Base-by-base conservation (phyloP, 2,329 filamentous ascomycete species). In the Dothistroma pini region DNA sequence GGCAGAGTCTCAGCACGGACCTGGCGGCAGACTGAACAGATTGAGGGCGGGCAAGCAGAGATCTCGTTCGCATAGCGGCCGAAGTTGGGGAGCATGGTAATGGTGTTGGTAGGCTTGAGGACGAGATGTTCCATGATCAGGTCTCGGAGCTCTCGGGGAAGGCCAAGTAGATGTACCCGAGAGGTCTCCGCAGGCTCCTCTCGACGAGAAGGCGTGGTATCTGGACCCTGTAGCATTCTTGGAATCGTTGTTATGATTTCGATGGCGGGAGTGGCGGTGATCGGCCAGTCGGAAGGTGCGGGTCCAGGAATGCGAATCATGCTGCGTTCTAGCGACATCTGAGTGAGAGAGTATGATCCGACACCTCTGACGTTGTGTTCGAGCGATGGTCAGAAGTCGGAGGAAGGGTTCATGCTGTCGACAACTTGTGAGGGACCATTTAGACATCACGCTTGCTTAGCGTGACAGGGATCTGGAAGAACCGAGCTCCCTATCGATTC, bases 141-240 rank as follows among this genome's bases (percentile, higher is more conserved):
- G 22, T 72, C 69, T 22, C 68, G 66, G 10, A 70, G 59, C 44
- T 69, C 68, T 54, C 59, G 59, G 7, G 70, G 70, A 4, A 72
- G 66, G n/a, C 56, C 55, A 11, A 71, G 60, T 22, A 71, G 57
- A 47, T 25, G 11, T 12, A 50, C 51, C 35, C 29, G 29, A 12
- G 55, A 31, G 14, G 41, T n/a, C n/a, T 9, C 1, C 4, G n/a
- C 8, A 22, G 32, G 25, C 9, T 54, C 7, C 19, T 54, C 2
- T 12, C n/a, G 14, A 22, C 4, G 14, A 14, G 41, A n/a, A 44
- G 41, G n/a, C 41, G n/a, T 19, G 41, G n/a, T 14, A 14, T 6
- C 16, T 10, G 41, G 1, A 4, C 29, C 29, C 19, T 29, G 48
- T 29, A 35, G 5, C 19, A 22, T 53, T 16, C 16, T n/a, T 11